Percentiles rank a stretch among this genome's conserved stretches.
phyloP scores from a whole-genome alignment of 2,329 filamentous ascomycete genomes.

The Aspergillus novofumigatus region DNA sequence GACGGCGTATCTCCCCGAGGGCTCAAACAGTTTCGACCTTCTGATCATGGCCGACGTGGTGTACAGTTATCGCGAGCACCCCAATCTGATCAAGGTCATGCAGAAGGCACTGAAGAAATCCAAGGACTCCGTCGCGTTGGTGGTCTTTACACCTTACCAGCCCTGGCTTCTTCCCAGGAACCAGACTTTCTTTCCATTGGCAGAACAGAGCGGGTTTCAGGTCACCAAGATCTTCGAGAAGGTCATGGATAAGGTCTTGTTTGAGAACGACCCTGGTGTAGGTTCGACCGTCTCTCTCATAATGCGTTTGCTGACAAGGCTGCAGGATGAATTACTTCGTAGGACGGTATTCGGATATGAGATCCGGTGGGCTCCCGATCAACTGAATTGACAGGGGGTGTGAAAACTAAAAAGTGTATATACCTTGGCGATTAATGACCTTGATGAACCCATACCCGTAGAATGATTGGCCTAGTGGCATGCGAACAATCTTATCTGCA shows the following conservation, averaged over 20 bases:
- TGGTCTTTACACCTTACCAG: constrained; percentile 92
- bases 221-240: constrained; percentile 79
- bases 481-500: neutral
- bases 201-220: constrained; percentile 63
- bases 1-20: constrained; percentile 52
- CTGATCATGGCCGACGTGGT: constrained; percentile 83
- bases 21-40: constrained; percentile 61
- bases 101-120: constrained; percentile 59
- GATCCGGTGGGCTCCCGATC: constrained; percentile 57
- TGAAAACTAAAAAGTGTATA: constrained; percentile 5
- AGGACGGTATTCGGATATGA: constrained; percentile 79
- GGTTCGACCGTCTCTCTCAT: constrained; percentile 23
- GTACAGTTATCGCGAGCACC: constrained; percentile 87
- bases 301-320: constrained; percentile 10
- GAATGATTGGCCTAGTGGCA: neutral
- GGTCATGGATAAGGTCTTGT: constrained; percentile 80
- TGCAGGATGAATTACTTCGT: constrained; percentile 68
- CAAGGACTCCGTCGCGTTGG: constrained; percentile 62
- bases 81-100: constrained; percentile 70
- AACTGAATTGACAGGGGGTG: constrained; percentile 18
- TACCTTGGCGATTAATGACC: neutral
- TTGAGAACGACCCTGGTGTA: constrained; percentile 79
- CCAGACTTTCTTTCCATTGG: constrained; percentile 78
- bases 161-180: constrained; percentile 87
- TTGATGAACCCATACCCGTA: neutral